Conservation (phyloP, 768 basidiomycete species). For the Mycena amicta region DNA sequence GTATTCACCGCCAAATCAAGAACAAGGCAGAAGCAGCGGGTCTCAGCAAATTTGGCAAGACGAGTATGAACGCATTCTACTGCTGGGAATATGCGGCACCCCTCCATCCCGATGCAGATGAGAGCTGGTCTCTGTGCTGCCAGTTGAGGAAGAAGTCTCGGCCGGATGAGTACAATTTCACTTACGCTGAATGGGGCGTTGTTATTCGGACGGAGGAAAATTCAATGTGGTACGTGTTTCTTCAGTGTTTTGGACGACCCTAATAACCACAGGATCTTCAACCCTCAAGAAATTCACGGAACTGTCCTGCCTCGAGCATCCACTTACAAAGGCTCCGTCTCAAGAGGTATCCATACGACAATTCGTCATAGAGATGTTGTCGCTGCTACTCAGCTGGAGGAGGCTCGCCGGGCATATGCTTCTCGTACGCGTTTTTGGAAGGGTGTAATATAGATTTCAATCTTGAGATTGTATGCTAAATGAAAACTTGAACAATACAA, state of each 20-base stretch:
- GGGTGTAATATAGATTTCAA: too few relatives aligned
- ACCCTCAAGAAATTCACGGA: neutral
- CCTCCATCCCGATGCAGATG: neutral
- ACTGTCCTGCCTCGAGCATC: neutral
- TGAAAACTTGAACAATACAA: too few relatives aligned
- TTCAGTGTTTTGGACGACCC: neutral
- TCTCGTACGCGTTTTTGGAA: neutral
- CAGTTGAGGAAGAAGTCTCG: neutral
- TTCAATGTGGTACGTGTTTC: neutral
- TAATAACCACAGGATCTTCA: neutral
- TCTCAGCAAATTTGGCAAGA: neutral
- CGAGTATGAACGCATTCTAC: neutral
- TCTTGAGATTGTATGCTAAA: too few relatives aligned
- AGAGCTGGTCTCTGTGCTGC: neutral
- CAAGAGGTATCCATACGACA: neutral
- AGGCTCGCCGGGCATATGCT: neutral
- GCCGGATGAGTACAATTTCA: neutral
- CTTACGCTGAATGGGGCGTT: neutral
- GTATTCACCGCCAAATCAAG: neutral
- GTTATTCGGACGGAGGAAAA: neutral
- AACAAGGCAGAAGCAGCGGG: neutral
- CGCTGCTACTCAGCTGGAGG: neutral
- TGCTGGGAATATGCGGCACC: neutral
- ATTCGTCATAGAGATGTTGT: neutral
- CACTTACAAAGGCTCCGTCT: neutral